These are phyloP conservation scores for Trichoderma sp. DNA, from an alignment of 2,329 filamentous ascomycete genomes.

Conservation along the genomic window DNA sequence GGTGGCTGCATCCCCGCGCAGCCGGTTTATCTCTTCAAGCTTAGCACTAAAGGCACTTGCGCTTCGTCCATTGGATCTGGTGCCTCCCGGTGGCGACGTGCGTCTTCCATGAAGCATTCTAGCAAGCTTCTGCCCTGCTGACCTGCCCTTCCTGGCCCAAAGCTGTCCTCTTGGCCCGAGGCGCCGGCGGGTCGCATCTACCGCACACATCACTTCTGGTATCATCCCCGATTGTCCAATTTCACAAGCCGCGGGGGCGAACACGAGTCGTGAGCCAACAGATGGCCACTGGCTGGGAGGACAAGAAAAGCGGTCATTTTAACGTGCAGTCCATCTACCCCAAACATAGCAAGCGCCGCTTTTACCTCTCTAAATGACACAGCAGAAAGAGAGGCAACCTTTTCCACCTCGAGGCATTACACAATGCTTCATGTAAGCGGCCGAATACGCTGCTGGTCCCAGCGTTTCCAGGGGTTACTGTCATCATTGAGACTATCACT, in stretches of 20 bases:
- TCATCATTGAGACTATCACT: not conserved
- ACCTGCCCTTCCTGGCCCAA: constrained; percentile 16
- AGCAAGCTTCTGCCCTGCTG: constrained; percentile 20
- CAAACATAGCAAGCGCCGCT: not conserved
- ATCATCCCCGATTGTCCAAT: constrained; percentile 16
- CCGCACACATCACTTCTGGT: constrained; percentile 10
- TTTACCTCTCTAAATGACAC: not conserved
- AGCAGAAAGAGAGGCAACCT: not conserved
- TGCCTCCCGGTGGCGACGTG: constrained; percentile 13
- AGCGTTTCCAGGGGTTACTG: not conserved
- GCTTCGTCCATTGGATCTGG: constrained; percentile 7
- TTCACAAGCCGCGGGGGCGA: constrained; percentile 2
- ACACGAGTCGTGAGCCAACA: constrained; percentile 13
- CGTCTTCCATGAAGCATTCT: constrained; percentile 20
- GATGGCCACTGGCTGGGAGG: not conserved
- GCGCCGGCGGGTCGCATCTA: constrained; percentile 9
- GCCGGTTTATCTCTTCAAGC: not conserved
- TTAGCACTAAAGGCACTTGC: not conserved
- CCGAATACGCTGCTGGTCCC: not conserved
- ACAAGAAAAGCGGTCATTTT: not conserved
- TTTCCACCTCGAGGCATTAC: not conserved
- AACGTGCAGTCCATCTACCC: not conserved
- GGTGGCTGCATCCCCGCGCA: constrained; percentile 15
- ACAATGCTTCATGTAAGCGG: not conserved
- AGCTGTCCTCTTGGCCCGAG: constrained; percentile 15